phyloP scores from a whole-genome alignment of 768 basidiomycete species.

The Rhizopogon salebrosus region DNA sequence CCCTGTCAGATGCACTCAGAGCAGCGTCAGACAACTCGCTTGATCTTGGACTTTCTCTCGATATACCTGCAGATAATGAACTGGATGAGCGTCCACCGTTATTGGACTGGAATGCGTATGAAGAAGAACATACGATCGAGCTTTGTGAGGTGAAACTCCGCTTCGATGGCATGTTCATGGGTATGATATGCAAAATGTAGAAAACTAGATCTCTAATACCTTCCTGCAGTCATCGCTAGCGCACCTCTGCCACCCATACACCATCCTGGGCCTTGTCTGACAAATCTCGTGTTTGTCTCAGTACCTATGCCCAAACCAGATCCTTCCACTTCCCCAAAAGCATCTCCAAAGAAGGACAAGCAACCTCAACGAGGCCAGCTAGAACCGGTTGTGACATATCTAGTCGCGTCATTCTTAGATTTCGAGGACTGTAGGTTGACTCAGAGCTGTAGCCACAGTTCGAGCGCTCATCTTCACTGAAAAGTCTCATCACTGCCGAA shows the following conservation, averaged over 20 bases:
- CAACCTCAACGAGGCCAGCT: conserved; percentile 11
- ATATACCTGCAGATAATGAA: conserved; percentile 11
- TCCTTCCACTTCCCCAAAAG: conserved; percentile 18
- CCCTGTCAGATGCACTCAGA: conserved; percentile 28
- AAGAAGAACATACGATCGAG: conserved; percentile 57
- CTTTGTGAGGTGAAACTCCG: conserved; percentile 54
- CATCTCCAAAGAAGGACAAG: conserved; percentile 24
- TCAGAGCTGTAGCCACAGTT: neutral
- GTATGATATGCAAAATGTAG: conserved; percentile 27
- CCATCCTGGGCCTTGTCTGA: conserved; percentile 31
- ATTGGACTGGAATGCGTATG: conserved; percentile 47
- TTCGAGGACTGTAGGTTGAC: conserved; percentile 52
- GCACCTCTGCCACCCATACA: conserved; percentile 44
- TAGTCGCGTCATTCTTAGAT: conserved; percentile 52
- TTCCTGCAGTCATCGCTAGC: conserved; percentile 32
- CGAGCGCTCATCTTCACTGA: conserved; percentile 29
- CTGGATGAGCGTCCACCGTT: conserved; percentile 20
- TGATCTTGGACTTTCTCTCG: conserved; percentile 32
- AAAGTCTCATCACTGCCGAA: conserved; percentile 32
- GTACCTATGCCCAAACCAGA: conserved; percentile 27
- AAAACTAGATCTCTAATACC: neutral
- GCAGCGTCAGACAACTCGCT: conserved; percentile 31
- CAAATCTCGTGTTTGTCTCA: conserved; percentile 43
- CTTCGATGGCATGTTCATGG: conserved; percentile 38
- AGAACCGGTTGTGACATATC: conserved; percentile 35